phyloP scores from a whole-genome alignment of 768 basidiomycete genomes.

The Postia placenta region DNA sequence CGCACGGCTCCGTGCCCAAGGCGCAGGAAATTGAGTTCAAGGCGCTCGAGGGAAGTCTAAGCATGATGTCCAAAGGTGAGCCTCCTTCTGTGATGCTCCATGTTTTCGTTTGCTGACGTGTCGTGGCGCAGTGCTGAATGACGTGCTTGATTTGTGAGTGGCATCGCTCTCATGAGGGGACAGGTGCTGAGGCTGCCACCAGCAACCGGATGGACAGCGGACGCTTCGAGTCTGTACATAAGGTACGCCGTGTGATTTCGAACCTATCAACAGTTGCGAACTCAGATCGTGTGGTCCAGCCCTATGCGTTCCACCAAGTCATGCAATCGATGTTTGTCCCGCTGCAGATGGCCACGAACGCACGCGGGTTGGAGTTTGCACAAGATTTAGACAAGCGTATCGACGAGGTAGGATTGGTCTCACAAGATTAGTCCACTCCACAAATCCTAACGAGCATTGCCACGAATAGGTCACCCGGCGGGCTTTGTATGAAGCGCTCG shows the following conservation, averaged over 20 bases:
- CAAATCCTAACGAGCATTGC: background rate
- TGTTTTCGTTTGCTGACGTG: background rate
- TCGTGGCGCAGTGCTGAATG: conserved; percentile 64
- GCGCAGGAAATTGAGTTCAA: conserved; percentile 85
- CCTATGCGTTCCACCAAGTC: conserved; percentile 73
- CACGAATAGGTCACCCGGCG: conserved; percentile 46
- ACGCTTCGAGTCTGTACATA: conserved; percentile 65
- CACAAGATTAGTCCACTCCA: background rate
- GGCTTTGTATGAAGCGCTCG: conserved; percentile 55
- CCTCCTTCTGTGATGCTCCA: too few relatives aligned
- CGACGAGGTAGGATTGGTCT: conserved; percentile 42
- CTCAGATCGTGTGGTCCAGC: conserved; percentile 35
- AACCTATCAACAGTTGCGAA: background rate
- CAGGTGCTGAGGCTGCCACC: background rate
- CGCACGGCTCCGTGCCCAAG: conserved; percentile 62
- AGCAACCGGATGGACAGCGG: conserved; percentile 87
- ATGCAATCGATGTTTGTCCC: conserved; percentile 71
- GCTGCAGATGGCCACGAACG: conserved; percentile 59
- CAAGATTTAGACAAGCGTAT: conserved; percentile 65
- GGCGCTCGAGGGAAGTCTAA: conserved; percentile 74
- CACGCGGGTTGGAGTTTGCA: conserved; percentile 58
- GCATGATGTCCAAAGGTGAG: conserved; percentile 83
- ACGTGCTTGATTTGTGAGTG: conserved; percentile 73
- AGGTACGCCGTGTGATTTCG: too few relatives aligned
- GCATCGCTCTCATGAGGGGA: background rate